Base-by-base conservation (phyloP, 83 land plant species). In the Picea mariana region DNA sequence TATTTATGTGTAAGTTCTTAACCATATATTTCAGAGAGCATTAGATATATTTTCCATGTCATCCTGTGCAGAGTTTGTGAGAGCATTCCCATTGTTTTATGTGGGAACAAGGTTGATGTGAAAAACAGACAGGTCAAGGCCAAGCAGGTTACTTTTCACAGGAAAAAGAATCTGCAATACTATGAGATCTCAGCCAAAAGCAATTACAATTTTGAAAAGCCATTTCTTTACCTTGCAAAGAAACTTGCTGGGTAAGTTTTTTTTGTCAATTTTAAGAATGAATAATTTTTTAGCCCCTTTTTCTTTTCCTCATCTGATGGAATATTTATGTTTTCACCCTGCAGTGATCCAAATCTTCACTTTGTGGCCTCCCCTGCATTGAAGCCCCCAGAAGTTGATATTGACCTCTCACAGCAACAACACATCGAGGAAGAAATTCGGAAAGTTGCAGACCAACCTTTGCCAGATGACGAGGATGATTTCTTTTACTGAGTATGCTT, bases 171-270 rank as follows among this genome's bases (percentile, higher is more conserved):
- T n/a, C n/a, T n/a, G n/a, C n/a, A n/a, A 21, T 86, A 86, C 75
- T 86, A 86, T 79, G 88, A 86, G 63, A 86, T 86, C 42, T 86
- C 88, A n/a, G 88, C 88, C 83, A 86, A 86, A 83, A 86, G 88
- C 83, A 84, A 86, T 78, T 84, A 86, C 83, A 86, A 86, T 47
- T 86, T 86, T 75, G 87, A 86, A 40, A 86, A 86, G 69, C 88
- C 88, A 38, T 86, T 80, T 69, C 64, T 86, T 0, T 84, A 86
- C 59, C 83, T 86, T 38, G 88, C 88, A 42, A 86, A 83, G 52
- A 86, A 84, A 55, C 88, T 86, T 73, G 80, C 88, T 42, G 88
- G 88, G 88, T 86, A 65, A 84, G 86, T 18, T 69, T 3, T 55
- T 75, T 38, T 9, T 9, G 55, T 9, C 55, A 9, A 52, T 52